These are phyloP conservation scores for Passalora sequoiae DNA, from an alignment of 2,329 filamentous ascomycete species.

Conservation along the genomic window DNA sequence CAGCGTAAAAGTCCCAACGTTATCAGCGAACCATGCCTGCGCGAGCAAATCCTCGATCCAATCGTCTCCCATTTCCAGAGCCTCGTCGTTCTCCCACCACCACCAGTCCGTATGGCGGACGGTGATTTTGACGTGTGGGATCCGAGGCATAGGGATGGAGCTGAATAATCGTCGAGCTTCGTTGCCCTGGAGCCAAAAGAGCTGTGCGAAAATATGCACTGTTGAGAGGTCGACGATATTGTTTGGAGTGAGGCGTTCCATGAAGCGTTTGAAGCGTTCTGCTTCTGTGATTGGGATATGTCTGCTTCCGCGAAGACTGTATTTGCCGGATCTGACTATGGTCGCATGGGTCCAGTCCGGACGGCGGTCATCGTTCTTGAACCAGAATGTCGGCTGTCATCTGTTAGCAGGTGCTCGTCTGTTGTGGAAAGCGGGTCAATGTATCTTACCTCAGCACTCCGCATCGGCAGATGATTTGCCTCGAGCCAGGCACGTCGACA, in stretches of 20 bases:
- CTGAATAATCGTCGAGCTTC: neutral
- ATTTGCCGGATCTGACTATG: neutral
- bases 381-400: slow-evolving; percentile 4
- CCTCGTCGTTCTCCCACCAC: slow-evolving; percentile 5
- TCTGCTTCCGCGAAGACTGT: neutral
- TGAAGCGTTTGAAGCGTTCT: neutral
- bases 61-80: neutral
- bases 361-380: slow-evolving; percentile 3
- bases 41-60: slow-evolving; percentile 5
- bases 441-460: neutral
- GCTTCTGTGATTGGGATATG: neutral
- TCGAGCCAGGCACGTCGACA: slow-evolving; percentile 9
- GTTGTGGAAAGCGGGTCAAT: no score
- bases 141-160: neutral
- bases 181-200: slow-evolving; percentile 6
- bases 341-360: slow-evolving; percentile 3
- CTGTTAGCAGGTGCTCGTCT: no score
- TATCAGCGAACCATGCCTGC: neutral
- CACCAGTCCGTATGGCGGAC: slow-evolving; percentile 13
- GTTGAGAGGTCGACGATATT: neutral
- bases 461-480: slow-evolving; percentile 7
- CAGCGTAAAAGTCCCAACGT: slow-evolving; percentile 1
- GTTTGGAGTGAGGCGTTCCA: neutral
- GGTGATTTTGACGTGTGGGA: slow-evolving; percentile 6
- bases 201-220: slow-evolving; percentile 1